Conservation (phyloP, 306 rosid species). For the Rosa lucieae region DNA sequence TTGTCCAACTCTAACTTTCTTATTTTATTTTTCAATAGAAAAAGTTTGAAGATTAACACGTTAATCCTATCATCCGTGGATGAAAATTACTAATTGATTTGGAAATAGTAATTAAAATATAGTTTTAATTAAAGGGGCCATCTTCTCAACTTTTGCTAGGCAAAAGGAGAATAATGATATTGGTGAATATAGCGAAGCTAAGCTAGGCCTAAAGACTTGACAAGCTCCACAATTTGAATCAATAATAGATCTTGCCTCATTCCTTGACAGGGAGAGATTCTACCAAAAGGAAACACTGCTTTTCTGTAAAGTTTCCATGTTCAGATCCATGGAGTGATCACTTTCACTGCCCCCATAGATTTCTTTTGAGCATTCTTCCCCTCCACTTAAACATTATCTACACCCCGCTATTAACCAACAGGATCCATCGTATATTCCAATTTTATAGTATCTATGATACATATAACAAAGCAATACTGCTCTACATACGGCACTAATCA, state of each 20-base stretch:
- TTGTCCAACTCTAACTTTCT: too few species aligned
- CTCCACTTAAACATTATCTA: slow-evolving; percentile 23
- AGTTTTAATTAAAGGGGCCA: not conserved
- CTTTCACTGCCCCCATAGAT: slow-evolving; percentile 13
- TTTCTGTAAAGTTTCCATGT: not conserved
- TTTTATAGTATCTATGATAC: not conserved
- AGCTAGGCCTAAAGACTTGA: slow-evolving; percentile 14
- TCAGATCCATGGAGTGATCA: slow-evolving; percentile 21
- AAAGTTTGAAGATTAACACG: too few species aligned
- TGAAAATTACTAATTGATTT: too few species aligned
- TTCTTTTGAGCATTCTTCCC: slow-evolving; percentile 1
- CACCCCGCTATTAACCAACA: slow-evolving; percentile 6
- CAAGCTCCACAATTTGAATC: slow-evolving; percentile 6
- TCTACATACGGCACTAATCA: not conserved
- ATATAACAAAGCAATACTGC: not conserved
- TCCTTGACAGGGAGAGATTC: slow-evolving; percentile 35
- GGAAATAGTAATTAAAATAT: too few species aligned
- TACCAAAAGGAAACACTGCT: slow-evolving; percentile 2
- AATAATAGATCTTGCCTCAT: slow-evolving; percentile 23
- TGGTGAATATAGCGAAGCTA: slow-evolving; percentile 26
- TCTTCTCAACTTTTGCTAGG: not conserved
- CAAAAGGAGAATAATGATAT: slow-evolving; percentile 24
- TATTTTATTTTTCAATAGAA: too few species aligned
- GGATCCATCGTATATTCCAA: not conserved
- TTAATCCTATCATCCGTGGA: too few species aligned